phyloP scores from a whole-genome alignment of 1,139 yeast genomes.

The Yamadazyma diddensiae region DNA sequence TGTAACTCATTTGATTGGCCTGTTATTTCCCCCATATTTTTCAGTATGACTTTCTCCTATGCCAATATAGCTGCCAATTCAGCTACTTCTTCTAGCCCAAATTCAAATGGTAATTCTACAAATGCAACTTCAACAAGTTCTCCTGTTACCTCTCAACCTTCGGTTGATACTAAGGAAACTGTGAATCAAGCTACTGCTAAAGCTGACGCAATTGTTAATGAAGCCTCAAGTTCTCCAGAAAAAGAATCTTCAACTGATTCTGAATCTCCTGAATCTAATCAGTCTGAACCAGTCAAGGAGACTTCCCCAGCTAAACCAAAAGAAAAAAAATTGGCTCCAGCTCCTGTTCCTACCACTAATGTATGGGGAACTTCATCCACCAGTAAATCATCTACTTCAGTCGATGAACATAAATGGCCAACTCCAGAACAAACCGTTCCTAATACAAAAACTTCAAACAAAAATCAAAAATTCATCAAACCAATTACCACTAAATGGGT shows the following conservation, averaged over 20 bases:
- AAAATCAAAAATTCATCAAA: conserved; percentile 47
- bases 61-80: conserved; percentile 42
- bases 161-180: not conserved
- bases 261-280: not conserved
- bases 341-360: conserved; percentile 69
- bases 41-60: conserved; percentile 28
- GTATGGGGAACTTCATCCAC: conserved; percentile 59
- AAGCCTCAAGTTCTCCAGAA: conserved; percentile 9
- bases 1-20: no score
- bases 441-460: conserved; percentile 23
- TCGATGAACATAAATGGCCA: conserved; percentile 59
- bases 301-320: conserved; percentile 7
- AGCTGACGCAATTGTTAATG: not conserved
- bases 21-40: no score
- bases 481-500: conserved; percentile 83
- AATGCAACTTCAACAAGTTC: conserved; percentile 8
- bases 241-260: conserved; percentile 21
- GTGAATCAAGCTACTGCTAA: not conserved
- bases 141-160: conserved; percentile 5
- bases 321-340: conserved; percentile 57
- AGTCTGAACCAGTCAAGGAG: not conserved
- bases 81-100: conserved; percentile 6
- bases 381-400: conserved; percentile 18
- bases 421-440: conserved; percentile 42
- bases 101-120: conserved; percentile 6